phyloP scores from a whole-genome alignment of 169 alveolate species.

The Plasmodium billcollinsi region DNA sequence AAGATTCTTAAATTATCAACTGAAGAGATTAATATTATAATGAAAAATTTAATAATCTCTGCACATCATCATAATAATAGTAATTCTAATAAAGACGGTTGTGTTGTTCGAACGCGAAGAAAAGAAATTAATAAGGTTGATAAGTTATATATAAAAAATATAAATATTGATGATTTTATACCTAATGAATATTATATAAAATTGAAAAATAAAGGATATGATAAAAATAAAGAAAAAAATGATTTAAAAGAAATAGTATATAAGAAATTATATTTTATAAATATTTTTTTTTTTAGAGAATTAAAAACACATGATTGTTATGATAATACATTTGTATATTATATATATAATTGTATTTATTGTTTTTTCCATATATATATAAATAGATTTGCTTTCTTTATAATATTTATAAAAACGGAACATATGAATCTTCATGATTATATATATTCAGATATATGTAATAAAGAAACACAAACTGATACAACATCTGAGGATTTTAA shows the following conservation, averaged over 20 bases:
- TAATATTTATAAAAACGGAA: constrained; percentile 20
- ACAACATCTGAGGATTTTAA: neutral
- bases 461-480: neutral
- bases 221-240: constrained; percentile 24
- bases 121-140: constrained; percentile 42
- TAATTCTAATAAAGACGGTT: neutral
- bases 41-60: constrained; percentile 3
- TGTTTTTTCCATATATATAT: constrained; percentile 47
- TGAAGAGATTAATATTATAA: constrained; percentile 22
- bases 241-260: constrained; percentile 22
- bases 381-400: constrained; percentile 42
- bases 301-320: constrained; percentile 17
- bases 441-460: neutral
- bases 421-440: neutral
- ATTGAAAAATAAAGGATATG: neutral
- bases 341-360: constrained; percentile 33
- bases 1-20: constrained; percentile 37
- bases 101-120: neutral
- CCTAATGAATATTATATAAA: constrained; percentile 13
- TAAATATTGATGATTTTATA: constrained; percentile 41
- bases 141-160: constrained; percentile 24
- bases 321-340: constrained; percentile 50
- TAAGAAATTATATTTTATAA: constrained; percentile 58
- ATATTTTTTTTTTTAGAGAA: constrained; percentile 45
- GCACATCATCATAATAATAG: neutral